A percentile compares a stretch with the other conserved stretches of the same genome.
Evolutionary conservation across 2,329 filamentous ascomycete species (phyloP).

Genomic region (Exophiala alcalophila): DNA sequence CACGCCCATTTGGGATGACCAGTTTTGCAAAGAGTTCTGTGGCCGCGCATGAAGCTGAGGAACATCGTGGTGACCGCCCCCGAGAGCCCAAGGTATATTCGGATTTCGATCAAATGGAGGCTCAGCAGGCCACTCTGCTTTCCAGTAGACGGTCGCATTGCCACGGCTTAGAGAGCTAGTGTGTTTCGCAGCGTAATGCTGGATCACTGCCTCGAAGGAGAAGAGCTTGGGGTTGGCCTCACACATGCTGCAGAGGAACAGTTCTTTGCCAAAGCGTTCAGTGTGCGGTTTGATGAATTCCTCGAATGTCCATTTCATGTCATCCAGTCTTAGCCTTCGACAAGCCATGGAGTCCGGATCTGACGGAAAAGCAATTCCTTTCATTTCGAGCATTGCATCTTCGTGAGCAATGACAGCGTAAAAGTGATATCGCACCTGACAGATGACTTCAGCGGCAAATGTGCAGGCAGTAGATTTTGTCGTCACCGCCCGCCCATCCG

Average conservation of each 20-base stretch:
- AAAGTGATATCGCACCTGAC: constrained; percentile 65
- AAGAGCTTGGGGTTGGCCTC: constrained; percentile 64
- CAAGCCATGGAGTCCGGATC: constrained; percentile 48
- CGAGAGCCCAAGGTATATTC: constrained; percentile 31
- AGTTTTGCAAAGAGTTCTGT: background rate
- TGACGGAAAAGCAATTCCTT: constrained; percentile 39
- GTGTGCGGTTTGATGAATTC: constrained; percentile 70
- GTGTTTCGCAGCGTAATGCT: constrained; percentile 82
- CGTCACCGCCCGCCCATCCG: constrained; percentile 60
- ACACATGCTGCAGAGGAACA: constrained; percentile 73
- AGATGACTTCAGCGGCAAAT: constrained; percentile 70
- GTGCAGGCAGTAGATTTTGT: constrained; percentile 61
- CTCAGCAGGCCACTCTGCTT: constrained; percentile 72
- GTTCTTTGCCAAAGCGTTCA: constrained; percentile 63
- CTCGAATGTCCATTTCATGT: constrained; percentile 84
- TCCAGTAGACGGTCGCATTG: constrained; percentile 73
- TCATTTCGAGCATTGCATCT: constrained; percentile 49
- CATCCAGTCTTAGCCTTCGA: constrained; percentile 69
- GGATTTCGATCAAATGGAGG: constrained; percentile 69
- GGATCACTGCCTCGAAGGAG: constrained; percentile 73
- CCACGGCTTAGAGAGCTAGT: constrained; percentile 67
- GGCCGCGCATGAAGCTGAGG: too few species aligned
- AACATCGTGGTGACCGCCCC: too few species aligned
- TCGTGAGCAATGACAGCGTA: constrained; percentile 59
- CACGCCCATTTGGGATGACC: background rate